Conservation (phyloP, 345 rosid species). For the Linum trigynum region DNA sequence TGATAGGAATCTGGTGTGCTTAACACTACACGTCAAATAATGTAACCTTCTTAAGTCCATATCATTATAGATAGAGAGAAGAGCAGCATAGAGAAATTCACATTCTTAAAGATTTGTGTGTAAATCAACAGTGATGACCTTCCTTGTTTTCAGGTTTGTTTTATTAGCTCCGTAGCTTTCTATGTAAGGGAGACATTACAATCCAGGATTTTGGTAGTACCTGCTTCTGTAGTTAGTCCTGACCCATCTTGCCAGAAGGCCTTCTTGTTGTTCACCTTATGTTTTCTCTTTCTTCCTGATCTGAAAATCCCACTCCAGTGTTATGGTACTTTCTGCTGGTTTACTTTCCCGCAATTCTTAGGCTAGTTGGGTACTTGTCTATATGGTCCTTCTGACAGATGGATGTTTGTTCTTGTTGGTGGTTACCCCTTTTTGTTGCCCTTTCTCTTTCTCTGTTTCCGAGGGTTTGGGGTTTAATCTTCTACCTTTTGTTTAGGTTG, state of each 20-base stretch:
- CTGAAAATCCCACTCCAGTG: not conserved
- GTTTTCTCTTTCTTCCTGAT: not conserved
- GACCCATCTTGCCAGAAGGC: not conserved
- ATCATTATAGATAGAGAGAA: not conserved
- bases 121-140: no score
- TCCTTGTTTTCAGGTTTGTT: no score
- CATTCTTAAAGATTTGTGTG: no score
- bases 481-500: constrained; percentile 42
- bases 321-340: not conserved
- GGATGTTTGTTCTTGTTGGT: not conserved
- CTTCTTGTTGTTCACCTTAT: not conserved
- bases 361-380: not conserved
- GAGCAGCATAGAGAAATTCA: not conserved
- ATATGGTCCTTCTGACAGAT: no score
- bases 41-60: not conserved
- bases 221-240: not conserved
- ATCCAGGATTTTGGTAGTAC: not conserved
- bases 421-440: not conserved
- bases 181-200: not conserved
- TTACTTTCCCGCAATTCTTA: not conserved
- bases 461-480: not conserved
- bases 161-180: not conserved
- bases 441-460: no score
- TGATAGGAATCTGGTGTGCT: constrained; percentile 6
- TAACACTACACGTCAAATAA: not conserved